Base-by-base conservation (phyloP, 208 protist species). In the Trypanosoma mega region DNA sequence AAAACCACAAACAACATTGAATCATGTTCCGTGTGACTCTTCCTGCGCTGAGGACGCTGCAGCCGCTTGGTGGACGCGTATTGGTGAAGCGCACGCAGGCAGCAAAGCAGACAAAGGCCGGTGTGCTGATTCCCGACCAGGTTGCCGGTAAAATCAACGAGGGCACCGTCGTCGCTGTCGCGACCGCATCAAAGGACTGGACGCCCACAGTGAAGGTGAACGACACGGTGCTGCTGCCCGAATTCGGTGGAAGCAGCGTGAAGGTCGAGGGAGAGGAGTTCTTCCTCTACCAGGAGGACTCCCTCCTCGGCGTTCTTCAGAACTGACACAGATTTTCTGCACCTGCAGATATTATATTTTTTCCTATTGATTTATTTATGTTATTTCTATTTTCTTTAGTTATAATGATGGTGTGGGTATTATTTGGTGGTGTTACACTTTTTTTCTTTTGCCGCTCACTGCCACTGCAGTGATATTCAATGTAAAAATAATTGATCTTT, bases 211-310 rank as follows among this genome's bases (percentile, higher is more conserved):
- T 94, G 74, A 93, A 93, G 76, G 88, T 84, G 29, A 73, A 81
- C 74, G 91, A 96, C 73, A 92, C 74, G 43, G 91, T 96, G 49
- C 82, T 96, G 55, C 88, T 96, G 29, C 87, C 85, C 44, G 91
- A 96, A 78, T 96, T 89, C 77, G 86, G 86, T 41, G 91, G 91
- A 33, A 79, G 74, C 47, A 71, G 76, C 26, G 84, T 96, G 62
- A 94, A 95, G 84, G 75, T 96, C 45, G 91, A 95, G n/a, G 88
- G 87, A 27, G 87, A 94, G 80, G 91, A 94, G 77, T 81, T 96
- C 74, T 90, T 90, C 74, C 85, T 96, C 69, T 94, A 94, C 76
- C 80, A 94, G 43, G 88, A 96, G 78, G 72, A 73, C 67, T 70
- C 70, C 61, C 83, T 96, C 50, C 86, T 96, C 26, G 91, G 91